Percentiles rank a stretch among this genome's conserved stretches.
Conservation (phyloP, 140 eudicot species). For the Stevia rebaudiana region DNA sequence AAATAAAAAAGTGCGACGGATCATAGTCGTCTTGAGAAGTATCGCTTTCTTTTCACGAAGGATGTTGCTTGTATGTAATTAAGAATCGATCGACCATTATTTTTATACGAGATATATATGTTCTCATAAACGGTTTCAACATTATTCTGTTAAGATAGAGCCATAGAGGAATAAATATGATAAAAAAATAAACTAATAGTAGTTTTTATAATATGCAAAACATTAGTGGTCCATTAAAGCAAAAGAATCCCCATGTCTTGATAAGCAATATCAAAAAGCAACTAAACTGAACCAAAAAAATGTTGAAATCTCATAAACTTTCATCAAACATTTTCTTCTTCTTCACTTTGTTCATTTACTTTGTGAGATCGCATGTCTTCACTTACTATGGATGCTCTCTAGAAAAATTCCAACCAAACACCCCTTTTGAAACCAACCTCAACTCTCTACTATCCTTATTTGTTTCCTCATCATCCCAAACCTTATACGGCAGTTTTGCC, state of each 20-base stretch:
- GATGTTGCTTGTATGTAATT: too few relatives aligned
- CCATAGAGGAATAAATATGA: neutral
- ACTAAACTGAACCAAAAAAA: slow-evolving; percentile 20
- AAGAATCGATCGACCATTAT: too few relatives aligned
- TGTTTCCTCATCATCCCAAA: slow-evolving; percentile 55
- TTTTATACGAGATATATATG: too few relatives aligned
- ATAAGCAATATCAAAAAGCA: slow-evolving; percentile 16
- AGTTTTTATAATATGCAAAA: neutral
- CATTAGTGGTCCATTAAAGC: slow-evolving; percentile 4
- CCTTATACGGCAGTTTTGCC: slow-evolving; percentile 48
- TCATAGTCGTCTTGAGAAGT: too few relatives aligned
- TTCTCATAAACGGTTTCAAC: neutral
- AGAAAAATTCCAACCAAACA: slow-evolving; percentile 67
- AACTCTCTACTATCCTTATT: slow-evolving; percentile 56
- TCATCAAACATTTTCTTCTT: slow-evolving; percentile 34
- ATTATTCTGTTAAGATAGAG: too few relatives aligned
- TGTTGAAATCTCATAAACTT: slow-evolving; percentile 41
- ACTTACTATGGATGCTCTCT: slow-evolving; percentile 69
- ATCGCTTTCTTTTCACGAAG: too few relatives aligned
- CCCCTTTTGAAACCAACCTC: slow-evolving; percentile 58
- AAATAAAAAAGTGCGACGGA: too few relatives aligned
- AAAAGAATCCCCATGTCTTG: slow-evolving; percentile 19
- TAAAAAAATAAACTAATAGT: neutral
- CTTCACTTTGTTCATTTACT: slow-evolving; percentile 20
- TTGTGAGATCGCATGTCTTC: slow-evolving; percentile 47